A percentile compares a stretch with the other conserved stretches of the same genome.
These are phyloP conservation scores for Fusarium metavorans DNA, from an alignment of 2,329 filamentous ascomycete species.

Conservation along the genomic window DNA sequence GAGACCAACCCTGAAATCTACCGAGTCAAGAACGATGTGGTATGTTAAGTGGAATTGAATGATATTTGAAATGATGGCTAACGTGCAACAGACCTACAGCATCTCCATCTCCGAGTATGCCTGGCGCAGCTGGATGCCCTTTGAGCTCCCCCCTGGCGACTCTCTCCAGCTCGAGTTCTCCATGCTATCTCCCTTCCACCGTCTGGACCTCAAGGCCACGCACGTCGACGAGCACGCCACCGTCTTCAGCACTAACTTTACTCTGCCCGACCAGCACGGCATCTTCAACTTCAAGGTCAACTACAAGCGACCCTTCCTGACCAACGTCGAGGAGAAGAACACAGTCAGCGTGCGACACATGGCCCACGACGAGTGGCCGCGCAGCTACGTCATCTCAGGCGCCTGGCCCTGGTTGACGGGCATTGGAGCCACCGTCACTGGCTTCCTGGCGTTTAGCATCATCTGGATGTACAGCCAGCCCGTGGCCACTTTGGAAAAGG, in stretches of 20 bases:
- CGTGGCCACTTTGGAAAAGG: slow-evolving; percentile 45
- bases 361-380: slow-evolving; percentile 95
- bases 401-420: slow-evolving; percentile 96
- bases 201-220: slow-evolving; percentile 75
- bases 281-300: slow-evolving; percentile 99
- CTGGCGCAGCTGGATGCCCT: slow-evolving; percentile 80
- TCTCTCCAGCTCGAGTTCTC: slow-evolving; percentile 93
- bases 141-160: slow-evolving; percentile 76
- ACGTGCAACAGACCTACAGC: slow-evolving; percentile 74
- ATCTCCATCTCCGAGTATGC: slow-evolving; percentile 91
- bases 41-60: slow-evolving; percentile 59
- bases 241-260: slow-evolving; percentile 81
- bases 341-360: slow-evolving; percentile 96
- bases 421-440: slow-evolving; percentile 83
- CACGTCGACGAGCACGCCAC: slow-evolving; percentile 74
- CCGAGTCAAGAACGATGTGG: slow-evolving; percentile 95
- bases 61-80: slow-evolving; percentile 41
- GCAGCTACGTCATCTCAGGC: slow-evolving; percentile 88
- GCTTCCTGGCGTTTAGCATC: slow-evolving; percentile 86
- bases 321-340: slow-evolving; percentile 90
- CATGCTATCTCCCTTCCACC: slow-evolving; percentile 98
- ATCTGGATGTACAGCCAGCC: slow-evolving; percentile 84
- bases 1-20: slow-evolving; percentile 88
- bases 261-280: slow-evolving; percentile 93
- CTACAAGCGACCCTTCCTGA: slow-evolving; percentile 95